These are phyloP conservation scores for Aspergillus awamori DNA, from an alignment of 2,329 filamentous ascomycete species.

Conservation along the genomic window DNA sequence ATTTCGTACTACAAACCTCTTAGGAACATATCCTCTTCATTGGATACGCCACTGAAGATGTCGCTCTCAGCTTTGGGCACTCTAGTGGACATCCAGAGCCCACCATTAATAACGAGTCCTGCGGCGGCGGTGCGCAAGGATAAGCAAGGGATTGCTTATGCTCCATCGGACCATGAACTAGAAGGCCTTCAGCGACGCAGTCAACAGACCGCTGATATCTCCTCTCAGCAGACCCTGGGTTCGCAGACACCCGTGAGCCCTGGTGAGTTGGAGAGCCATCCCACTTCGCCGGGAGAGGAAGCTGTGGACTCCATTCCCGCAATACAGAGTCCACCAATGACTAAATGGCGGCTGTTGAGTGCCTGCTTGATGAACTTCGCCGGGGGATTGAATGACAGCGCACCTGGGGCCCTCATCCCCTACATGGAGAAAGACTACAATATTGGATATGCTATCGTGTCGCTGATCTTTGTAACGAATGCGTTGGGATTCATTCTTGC, in stretches of 20 bases:
- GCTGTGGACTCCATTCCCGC: constrained; percentile 30
- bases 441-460: constrained; percentile 77
- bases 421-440: constrained; percentile 76
- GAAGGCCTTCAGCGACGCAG: constrained; percentile 20
- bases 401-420: constrained; percentile 76
- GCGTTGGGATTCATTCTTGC: constrained; percentile 75
- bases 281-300: constrained; percentile 14
- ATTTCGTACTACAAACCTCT: background rate
- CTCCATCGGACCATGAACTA: constrained; percentile 27
- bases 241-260: constrained; percentile 23
- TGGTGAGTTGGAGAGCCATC: constrained; percentile 31
- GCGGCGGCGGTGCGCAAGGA: constrained; percentile 37
- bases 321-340: constrained; percentile 46
- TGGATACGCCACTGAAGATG: constrained; percentile 30
- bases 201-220: constrained; percentile 1
- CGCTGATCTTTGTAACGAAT: constrained; percentile 78
- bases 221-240: background rate
- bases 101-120: constrained; percentile 39
- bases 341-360: constrained; percentile 68
- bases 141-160: constrained; percentile 25
- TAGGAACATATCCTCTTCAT: background rate
- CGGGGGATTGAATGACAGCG: constrained; percentile 73
- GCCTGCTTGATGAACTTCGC: constrained; percentile 68
- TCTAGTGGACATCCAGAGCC: constrained; percentile 48
- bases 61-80: constrained; percentile 40